These are phyloP conservation scores for Coprinopsis marcescibilis DNA, from an alignment of 768 basidiomycete species.

Conservation along the genomic window DNA sequence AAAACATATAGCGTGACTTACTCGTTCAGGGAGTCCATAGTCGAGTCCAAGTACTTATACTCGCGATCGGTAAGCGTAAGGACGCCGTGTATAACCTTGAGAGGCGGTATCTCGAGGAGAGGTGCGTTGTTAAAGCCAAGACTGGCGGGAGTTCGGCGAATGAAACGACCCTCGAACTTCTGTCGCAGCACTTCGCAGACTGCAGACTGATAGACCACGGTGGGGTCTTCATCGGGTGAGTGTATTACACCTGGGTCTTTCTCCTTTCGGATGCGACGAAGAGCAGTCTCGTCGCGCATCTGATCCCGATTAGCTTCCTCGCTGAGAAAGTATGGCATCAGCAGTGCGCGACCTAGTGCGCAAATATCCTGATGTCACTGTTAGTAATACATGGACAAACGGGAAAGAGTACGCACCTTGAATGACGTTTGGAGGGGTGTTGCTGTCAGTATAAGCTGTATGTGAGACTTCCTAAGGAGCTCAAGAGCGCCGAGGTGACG, in stretches of 20 bases:
- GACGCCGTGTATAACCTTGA: neutral
- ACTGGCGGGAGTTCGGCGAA: neutral
- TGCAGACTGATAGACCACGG: neutral
- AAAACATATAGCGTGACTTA: neutral
- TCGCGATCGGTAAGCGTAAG: neutral
- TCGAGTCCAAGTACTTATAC: neutral
- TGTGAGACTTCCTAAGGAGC: neutral
- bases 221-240: neutral
- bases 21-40: neutral
- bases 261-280: neutral
- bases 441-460: conserved; percentile 20
- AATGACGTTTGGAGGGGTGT: conserved; percentile 24
- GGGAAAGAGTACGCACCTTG: conserved; percentile 12
- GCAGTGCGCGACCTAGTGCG: conserved; percentile 6
- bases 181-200: neutral
- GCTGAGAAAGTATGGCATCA: conserved; percentile 9
- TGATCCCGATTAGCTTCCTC: conserved; percentile 6
- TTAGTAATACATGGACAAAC: neutral
- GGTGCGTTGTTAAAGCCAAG: neutral
- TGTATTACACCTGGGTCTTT: neutral
- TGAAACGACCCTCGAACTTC: conserved; percentile 1
- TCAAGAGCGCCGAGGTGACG: neutral
- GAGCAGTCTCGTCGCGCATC: neutral
- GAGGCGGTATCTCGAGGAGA: conserved; percentile 1
- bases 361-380: conserved; percentile 6